Conservation (phyloP, 768 basidiomycete species). For the Filobasidium floriforme region DNA sequence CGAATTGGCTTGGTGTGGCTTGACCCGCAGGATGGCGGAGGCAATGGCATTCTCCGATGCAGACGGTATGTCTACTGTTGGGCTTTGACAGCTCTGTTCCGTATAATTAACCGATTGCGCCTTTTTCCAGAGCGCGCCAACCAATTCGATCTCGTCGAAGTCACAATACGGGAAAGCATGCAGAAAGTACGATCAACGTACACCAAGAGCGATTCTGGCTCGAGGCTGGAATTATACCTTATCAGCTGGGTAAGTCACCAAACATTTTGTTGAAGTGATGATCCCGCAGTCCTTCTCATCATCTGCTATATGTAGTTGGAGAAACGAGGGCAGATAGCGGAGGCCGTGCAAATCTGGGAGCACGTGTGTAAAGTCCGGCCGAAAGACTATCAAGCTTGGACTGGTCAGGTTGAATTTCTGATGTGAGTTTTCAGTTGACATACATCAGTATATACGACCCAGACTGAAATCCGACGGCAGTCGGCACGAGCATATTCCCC, state of each 20-base stretch:
- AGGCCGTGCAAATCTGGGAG: constrained; percentile 54
- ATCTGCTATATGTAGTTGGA: constrained; percentile 27
- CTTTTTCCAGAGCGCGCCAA: constrained; percentile 14
- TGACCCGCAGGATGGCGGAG: constrained; percentile 18
- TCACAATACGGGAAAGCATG: constrained; percentile 28
- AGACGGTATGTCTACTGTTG: too few species aligned
- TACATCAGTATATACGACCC: not conserved
- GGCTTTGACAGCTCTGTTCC: too few species aligned
- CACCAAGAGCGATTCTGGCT: constrained; percentile 58
- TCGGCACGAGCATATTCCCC: constrained; percentile 45
- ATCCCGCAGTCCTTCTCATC: too few species aligned
- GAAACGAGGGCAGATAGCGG: constrained; percentile 28
- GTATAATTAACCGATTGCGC: not conserved
- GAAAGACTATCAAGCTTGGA: constrained; percentile 68
- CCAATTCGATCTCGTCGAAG: constrained; percentile 26
- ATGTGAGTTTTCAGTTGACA: constrained; percentile 50
- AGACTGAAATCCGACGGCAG: constrained; percentile 26
- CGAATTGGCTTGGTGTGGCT: constrained; percentile 22
- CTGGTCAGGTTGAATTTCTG: constrained; percentile 62
- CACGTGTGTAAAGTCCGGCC: constrained; percentile 60
- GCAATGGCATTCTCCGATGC: not conserved
- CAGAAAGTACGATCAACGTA: constrained; percentile 6
- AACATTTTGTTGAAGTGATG: too few species aligned
- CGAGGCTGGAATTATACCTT: constrained; percentile 76
- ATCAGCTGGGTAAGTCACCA: constrained; percentile 58